Evolutionary conservation across 768 basidiomycete genomes (phyloP).

Genomic region (Tephrocybe sp.): DNA sequence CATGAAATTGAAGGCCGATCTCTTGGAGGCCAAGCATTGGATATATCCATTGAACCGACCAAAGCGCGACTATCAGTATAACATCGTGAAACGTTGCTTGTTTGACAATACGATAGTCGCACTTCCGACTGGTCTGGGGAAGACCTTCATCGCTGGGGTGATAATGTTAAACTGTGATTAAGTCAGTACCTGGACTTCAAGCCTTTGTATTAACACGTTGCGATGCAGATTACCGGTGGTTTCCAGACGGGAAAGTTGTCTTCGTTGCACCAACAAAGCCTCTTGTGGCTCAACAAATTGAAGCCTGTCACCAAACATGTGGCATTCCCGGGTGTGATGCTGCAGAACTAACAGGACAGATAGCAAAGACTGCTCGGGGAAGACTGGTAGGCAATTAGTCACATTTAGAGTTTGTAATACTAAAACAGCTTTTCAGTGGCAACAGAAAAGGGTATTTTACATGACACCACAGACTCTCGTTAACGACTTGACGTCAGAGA

Average conservation of each 20-base stretch:
- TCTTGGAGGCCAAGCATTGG: constrained; percentile 83
- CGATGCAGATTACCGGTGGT: constrained; percentile 82
- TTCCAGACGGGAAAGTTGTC: constrained; percentile 86
- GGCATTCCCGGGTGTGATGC: constrained; percentile 90
- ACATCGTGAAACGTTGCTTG: constrained; percentile 82
- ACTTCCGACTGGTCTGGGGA: constrained; percentile 93
- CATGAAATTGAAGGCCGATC: constrained; percentile 79
- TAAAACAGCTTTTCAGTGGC: constrained; percentile 52
- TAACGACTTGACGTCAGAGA: constrained; percentile 77
- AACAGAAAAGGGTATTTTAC: constrained; percentile 84
- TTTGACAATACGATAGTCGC: constrained; percentile 95
- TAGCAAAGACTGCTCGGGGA: constrained; percentile 49
- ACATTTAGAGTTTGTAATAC: not conserved
- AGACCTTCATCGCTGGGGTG: constrained; percentile 97
- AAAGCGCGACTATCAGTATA: constrained; percentile 92
- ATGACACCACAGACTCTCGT: constrained; percentile 95
- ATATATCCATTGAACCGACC: constrained; percentile 88
- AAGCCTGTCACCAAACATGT: constrained; percentile 89
- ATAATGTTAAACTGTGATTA: constrained; percentile 88
- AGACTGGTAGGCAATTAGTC: constrained; percentile 51
- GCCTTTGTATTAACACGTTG: constrained; percentile 3
- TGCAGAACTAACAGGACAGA: constrained; percentile 83
- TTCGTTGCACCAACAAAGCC: constrained; percentile 98
- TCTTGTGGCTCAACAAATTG: constrained; percentile 91
- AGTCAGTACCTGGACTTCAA: not conserved